Evolutionary conservation across 75 land plant genomes (phyloP).

Genomic region (Sequoia sempervirens): DNA sequence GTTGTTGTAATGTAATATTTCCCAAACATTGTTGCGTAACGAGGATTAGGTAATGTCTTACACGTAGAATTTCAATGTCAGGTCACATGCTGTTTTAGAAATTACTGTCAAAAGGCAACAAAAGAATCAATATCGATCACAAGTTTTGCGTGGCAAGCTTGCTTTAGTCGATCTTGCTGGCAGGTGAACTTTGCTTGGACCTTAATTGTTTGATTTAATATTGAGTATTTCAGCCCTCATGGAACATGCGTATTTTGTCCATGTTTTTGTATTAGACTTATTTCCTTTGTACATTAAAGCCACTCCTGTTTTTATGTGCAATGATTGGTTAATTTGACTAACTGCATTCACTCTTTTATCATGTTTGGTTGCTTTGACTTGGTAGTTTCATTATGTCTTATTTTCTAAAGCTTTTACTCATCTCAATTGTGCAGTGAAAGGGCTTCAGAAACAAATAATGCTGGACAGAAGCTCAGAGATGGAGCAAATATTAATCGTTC

Average conservation of each 20-base stretch:
- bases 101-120: constrained; percentile 83
- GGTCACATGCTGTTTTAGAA: constrained; percentile 96
- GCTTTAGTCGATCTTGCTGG: constrained; percentile 98
- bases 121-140: constrained; percentile 57
- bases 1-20: background rate
- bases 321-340: background rate
- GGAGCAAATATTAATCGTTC: constrained; percentile 96
- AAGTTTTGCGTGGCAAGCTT: constrained; percentile 80
- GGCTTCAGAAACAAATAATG: constrained; percentile 95
- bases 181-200: constrained; percentile 36
- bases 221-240: background rate
- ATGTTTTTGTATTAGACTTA: background rate
- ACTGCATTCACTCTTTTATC: background rate
- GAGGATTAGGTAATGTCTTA: background rate
- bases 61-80: constrained; percentile 19
- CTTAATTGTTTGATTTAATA: constrained; percentile 1
- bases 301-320: background rate
- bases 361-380: background rate
- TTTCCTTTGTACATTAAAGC: background rate
- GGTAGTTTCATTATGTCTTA: background rate
- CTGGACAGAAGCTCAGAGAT: constrained; percentile 94
- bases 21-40: background rate
- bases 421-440: constrained; percentile 64
- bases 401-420: background rate
- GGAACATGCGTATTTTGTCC: background rate